Base-by-base conservation (phyloP, 495 filamentous ascomycete species). In the Entonaema liquescens region DNA sequence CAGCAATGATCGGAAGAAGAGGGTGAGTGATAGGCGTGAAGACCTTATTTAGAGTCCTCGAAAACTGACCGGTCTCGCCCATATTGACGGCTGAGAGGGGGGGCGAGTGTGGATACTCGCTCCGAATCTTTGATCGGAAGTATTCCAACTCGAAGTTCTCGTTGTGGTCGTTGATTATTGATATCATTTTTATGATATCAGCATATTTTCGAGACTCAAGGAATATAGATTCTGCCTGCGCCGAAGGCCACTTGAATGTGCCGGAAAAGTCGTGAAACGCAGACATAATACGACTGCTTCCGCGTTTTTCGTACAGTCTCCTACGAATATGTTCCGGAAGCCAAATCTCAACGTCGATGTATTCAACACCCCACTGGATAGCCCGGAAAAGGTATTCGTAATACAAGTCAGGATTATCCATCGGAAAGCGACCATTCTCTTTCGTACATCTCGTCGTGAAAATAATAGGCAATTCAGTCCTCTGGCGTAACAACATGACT, bases 91-190 rank as follows among this genome's bases (percentile, higher is more conserved):
- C 92, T 6, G 91, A 93, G n/a, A 95, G 77, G 3, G 90, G 89
- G 7, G 91, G 91, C 11, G 83, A 79, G 62, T 88, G 85, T 1
- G 88, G 81, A 67, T 89, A 89, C 65, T 88, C 84, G 25, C 83
- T 76, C 70, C 87, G 89, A 73, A 94, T 88, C 52, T 88, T 91
- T 0, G 91, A 92, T 9, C 92, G 89, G 81, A 95, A 95, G 78
- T 93, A 93, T 78, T 95, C 92, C 8, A 95, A 83, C 79, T 94
- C 91, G 74, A 93, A 94, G 77, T 94, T 94, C 63, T 92, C 92
- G 70, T 93, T 90, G 76, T 90, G 88, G 17, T 89, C 88, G 67
- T 86, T 88, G 68, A 92, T 90, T 77, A 93, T 89, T 17, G 91
- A 89, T 72, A 94, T 94, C 91, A 95, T 94, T 80, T 94, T 95